Evolutionary conservation across 1,284 basidiomycete genomes (phyloP), one percentile per base, ranked within the genome.

Genomic region (Erythrobasidium hasegawianum): DNA sequence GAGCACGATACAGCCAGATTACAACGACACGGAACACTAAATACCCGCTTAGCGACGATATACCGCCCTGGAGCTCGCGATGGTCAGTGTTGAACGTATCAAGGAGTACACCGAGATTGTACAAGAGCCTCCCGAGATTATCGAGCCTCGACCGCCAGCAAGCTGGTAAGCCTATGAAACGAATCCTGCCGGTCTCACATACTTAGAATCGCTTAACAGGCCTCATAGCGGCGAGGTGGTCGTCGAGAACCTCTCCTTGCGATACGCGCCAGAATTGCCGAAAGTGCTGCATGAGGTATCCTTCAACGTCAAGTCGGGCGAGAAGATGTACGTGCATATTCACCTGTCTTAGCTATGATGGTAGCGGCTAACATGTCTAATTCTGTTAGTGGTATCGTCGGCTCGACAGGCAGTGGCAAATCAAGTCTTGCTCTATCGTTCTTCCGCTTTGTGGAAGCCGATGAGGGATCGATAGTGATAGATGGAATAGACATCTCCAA

Each of bases 371-470:
- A 33, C 33, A 5, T 11, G 33, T 5, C 62, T 26, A n/a, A 22
- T 11, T 40, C 29, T 33, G 11, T 20, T 16, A 57, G 38, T n/a
- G 64, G 76, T 47, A 73, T 76, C 2, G 75, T 76, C 14, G 41
- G 59, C 10, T 47, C 53, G 11, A 67, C 68, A n/a, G 94, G 95
- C 16, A 79, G 80, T 24, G 90, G 90, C 53, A 93, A 94, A 79
- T 89, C 86, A 64, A 96, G 92, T 0, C 83, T 97, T 16, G 92
- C 92, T 0, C 80, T 96, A 26, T 89, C 88, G 20, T 92, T 97
- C 81, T 97, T 97, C 86, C 86, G 96, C 58, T 95, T 96, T 74
- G 90, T 95, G 22, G 92, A 96, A 74, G 87, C 92, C 0, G 85
- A 86, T 0, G 83, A 86, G 73, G 92, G 92, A 1, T 80, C 81